phyloP scores from a whole-genome alignment of 164 flowering plant genomes.

The Vitis labrusca region DNA sequence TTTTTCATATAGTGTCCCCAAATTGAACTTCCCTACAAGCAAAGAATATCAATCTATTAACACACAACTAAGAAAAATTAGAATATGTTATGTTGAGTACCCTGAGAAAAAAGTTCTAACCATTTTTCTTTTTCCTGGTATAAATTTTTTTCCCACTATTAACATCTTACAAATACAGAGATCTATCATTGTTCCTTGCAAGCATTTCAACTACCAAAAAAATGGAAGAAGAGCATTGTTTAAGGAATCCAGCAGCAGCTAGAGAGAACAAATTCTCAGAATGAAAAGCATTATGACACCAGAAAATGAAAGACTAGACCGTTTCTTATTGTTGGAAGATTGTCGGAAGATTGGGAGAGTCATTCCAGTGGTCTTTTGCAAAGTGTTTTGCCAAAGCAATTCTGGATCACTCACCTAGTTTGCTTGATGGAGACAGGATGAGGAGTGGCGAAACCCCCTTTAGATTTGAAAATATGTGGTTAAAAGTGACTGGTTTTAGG shows the following conservation, averaged over 20 bases:
- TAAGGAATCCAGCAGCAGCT: neutral
- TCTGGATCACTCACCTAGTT: too few relatives aligned
- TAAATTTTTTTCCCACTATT: too few relatives aligned
- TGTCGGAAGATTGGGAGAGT: too few relatives aligned
- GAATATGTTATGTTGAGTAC: neutral
- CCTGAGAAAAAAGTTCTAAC: neutral
- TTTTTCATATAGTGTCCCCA: slow-evolving; percentile 74
- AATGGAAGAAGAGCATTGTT: neutral
- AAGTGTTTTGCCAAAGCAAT: too few relatives aligned
- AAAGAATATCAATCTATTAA: slow-evolving; percentile 2
- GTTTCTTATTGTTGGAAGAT: too few relatives aligned
- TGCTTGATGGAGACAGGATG: too few relatives aligned
- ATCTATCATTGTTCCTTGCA: neutral
- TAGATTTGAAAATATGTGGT: too few relatives aligned
- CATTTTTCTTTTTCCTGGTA: too few relatives aligned
- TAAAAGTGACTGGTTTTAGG: too few relatives aligned
- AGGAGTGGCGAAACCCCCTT: too few relatives aligned
- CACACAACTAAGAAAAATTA: neutral
- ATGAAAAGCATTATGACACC: neutral
- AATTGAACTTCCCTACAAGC: slow-evolving; percentile 65
- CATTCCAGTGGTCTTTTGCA: too few relatives aligned
- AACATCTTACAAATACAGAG: too few relatives aligned
- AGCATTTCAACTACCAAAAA: neutral
- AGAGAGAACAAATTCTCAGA: neutral
- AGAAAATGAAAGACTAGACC: neutral